Evolutionary conservation across 2,329 filamentous ascomycete genomes (phyloP).

Genomic region (Tolypocladium ovalisporum): DNA sequence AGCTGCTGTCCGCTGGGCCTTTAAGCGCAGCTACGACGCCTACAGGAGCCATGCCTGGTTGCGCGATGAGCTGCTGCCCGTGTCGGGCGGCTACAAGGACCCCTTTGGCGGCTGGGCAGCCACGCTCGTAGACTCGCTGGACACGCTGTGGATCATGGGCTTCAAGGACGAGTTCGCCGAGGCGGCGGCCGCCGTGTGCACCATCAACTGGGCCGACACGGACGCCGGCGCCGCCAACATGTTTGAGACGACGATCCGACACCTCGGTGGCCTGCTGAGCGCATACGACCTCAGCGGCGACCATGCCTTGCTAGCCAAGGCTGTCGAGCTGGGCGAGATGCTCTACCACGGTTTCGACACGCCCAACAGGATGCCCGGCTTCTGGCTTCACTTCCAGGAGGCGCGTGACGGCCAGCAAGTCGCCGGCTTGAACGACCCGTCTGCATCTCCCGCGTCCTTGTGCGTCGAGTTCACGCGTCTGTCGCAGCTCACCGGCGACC

Average conservation of each 20-base stretch:
- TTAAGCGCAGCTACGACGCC: conserved; percentile 34
- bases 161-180: conserved; percentile 44
- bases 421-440: conserved; percentile 35
- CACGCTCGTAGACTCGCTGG: conserved; percentile 48
- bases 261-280: conserved; percentile 38
- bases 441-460: conserved; percentile 50
- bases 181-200: conserved; percentile 36
- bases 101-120: conserved; percentile 46
- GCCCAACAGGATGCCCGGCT: conserved; percentile 37
- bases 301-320: conserved; percentile 34
- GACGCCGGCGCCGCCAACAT: conserved; percentile 29
- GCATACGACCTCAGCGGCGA: conserved; percentile 40
- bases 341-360: conserved; percentile 44
- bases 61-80: conserved; percentile 39
- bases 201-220: conserved; percentile 41
- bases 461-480: conserved; percentile 66
- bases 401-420: conserved; percentile 34
- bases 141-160: conserved; percentile 54
- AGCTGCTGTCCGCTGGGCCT: conserved; percentile 27
- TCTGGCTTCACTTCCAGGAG: conserved; percentile 32
- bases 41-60: conserved; percentile 44
- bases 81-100: conserved; percentile 33
- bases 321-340: conserved; percentile 41
- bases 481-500: conserved; percentile 59
- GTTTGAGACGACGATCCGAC: conserved; percentile 46